phyloP scores from a whole-genome alignment of 352 stramenopile species.

The Pythium apleroticum region DNA sequence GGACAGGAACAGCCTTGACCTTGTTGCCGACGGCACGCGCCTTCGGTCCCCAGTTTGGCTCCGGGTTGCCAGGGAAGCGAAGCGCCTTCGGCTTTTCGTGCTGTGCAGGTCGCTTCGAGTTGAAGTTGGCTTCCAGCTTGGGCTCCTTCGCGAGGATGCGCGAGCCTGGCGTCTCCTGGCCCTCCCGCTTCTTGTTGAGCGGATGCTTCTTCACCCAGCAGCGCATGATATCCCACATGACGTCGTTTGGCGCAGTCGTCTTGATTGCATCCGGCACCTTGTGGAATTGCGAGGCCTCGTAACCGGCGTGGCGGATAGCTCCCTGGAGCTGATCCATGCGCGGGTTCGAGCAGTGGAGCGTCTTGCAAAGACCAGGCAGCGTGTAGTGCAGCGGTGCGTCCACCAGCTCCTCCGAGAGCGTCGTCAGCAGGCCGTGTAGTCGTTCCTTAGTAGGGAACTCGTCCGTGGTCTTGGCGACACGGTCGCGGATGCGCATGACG shows the following conservation, averaged over 20 bases:
- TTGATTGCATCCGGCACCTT: conserved; percentile 98
- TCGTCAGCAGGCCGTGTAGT: conserved; percentile 94
- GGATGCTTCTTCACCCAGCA: conserved; percentile 96
- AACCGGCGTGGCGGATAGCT: conserved; percentile 95
- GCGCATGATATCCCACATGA: conserved; percentile 98
- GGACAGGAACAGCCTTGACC: conserved; percentile 21
- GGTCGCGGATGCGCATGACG: conserved; percentile 80
- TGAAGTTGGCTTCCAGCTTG: conserved; percentile 85
- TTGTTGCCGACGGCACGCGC: conserved; percentile 81
- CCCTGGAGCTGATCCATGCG: conserved; percentile 94
- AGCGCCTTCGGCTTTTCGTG: conserved; percentile 90
- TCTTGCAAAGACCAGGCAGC: conserved; percentile 91
- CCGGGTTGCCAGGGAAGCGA: conserved; percentile 94
- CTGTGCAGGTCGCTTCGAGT: conserved; percentile 52
- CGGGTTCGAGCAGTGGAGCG: conserved; percentile 92
- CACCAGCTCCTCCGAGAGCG: conserved; percentile 93
- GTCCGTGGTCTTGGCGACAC: conserved; percentile 72
- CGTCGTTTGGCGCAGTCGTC: conserved; percentile 96
- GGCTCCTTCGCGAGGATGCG: conserved; percentile 89
- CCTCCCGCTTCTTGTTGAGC: conserved; percentile 86
- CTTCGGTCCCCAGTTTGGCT: conserved; percentile 97
- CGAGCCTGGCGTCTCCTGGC: conserved; percentile 67
- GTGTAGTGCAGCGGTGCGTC: conserved; percentile 98
- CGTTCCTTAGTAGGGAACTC: conserved; percentile 92
- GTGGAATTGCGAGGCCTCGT: conserved; percentile 97